phyloP scores from a whole-genome alignment of 805 yeast species.

The Ogataea methylovora region DNA sequence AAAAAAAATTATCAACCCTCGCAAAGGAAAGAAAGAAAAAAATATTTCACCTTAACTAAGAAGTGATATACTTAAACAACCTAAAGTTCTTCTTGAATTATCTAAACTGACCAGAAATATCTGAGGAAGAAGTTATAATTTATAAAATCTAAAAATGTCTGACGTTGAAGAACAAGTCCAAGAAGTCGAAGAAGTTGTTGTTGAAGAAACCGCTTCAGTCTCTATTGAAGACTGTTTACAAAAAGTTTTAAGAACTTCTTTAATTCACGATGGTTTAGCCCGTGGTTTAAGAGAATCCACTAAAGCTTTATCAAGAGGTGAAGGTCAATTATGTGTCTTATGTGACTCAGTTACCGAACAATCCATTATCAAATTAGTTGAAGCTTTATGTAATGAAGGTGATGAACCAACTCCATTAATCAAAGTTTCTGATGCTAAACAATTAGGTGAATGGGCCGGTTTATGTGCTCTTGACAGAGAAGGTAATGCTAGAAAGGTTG shows the following conservation, averaged over 20 bases:
- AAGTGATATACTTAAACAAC: too few species aligned
- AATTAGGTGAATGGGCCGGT: conserved; percentile 99
- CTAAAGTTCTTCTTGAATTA: too few species aligned
- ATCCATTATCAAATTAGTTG: conserved; percentile 92
- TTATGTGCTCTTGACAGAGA: conserved; percentile 99
- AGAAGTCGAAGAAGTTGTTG: conserved; percentile 69
- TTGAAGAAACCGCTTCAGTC: conserved; percentile 80
- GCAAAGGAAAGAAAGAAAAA: not conserved
- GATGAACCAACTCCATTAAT: conserved; percentile 94
- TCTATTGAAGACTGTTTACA: conserved; percentile 97
- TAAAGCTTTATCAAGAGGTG: conserved; percentile 95
- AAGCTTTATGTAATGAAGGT: conserved; percentile 98
- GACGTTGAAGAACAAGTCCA: conserved; percentile 88
- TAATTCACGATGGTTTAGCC: conserved; percentile 99
- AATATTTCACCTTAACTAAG: conserved; percentile 1
- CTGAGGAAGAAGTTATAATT: conserved; percentile 33
- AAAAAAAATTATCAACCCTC: too few species aligned
- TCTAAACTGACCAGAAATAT: conserved; percentile 32
- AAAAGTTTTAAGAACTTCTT: conserved; percentile 96
- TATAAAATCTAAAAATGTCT: conserved; percentile 47
- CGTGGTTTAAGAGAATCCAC: conserved; percentile 99
- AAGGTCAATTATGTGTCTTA: conserved; percentile 95
- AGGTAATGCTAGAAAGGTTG: conserved; percentile 99
- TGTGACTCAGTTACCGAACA: conserved; percentile 98
- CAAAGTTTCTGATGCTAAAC: conserved; percentile 99